Evolutionary conservation across 2,329 filamentous ascomycete species (phyloP), one percentile per base, ranked within the genome.

Genomic region (Penicillium expansum): DNA sequence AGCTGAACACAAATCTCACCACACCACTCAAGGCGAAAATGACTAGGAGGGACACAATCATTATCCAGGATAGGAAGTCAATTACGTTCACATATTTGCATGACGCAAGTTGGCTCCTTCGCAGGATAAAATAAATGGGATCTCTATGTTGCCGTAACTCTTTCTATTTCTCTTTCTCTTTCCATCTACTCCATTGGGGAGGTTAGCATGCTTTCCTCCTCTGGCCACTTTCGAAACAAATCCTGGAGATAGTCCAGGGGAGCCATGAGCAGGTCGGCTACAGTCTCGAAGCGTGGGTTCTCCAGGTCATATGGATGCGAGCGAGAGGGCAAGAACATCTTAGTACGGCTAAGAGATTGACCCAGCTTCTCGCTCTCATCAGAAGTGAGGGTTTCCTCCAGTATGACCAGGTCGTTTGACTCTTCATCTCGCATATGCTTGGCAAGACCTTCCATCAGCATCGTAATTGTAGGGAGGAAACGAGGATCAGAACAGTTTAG

Each of bases 221-320:
- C 66, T 5, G 81, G 82, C 62, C 84, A 87, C 65, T 80, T 82
- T 20, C 79, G 71, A 60, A 86, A 83, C 7, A 84, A 49, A 67
- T 86, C 83, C 37, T 71, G 72, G 32, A 87, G 59, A 57, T 77
- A 79, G 66, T 86, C 85, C 18, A 86, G 72, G 0, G 84, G 84
- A 14, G 83, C 82, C 0, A 80, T 71, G 68, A 87, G 59, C 22
- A 87, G 62, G 0, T 80, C 82, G 56, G 77, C 77, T 0, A 77
- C 80, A 0, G 79, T 83, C 74, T 86, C 83, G 57, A 84, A 86
- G 0, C 80, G 81, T 3, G 82, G 82, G 35, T 78, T 77, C 58
- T 82, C 76, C 0, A 79, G 79, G 2, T 78, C 76, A n/a, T 64
- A 71, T 0, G 81, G 81, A 66, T 84, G 82, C 35, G 77, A 79